Conservation (phyloP, 2,329 filamentous ascomycete genomes). For the Parasarocladium wereldwijsianum region DNA sequence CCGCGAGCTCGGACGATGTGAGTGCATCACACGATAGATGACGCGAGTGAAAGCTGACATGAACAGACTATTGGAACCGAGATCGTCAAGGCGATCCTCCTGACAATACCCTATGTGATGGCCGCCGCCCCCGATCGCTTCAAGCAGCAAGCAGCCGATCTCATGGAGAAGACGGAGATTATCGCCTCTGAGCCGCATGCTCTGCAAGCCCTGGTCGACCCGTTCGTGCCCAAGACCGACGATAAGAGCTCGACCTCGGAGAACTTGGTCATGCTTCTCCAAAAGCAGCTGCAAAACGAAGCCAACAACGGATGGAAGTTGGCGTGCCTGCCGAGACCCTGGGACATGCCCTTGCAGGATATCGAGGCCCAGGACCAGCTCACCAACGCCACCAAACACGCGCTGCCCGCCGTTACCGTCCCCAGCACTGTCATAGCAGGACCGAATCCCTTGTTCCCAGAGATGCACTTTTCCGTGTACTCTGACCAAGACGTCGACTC, state of each 20-base stretch:
- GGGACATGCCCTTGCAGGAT: conserved; percentile 47
- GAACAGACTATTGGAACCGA: conserved; percentile 57
- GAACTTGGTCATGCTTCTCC: conserved; percentile 59
- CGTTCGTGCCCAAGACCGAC: conserved; percentile 54
- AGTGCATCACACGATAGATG: conserved; percentile 19
- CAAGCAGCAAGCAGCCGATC: conserved; percentile 56
- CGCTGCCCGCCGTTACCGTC: conserved; percentile 60
- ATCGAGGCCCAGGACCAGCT: conserved; percentile 44
- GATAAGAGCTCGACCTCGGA: conserved; percentile 48
- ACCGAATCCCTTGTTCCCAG: conserved; percentile 67
- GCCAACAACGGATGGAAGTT: conserved; percentile 62
- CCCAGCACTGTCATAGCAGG: conserved; percentile 65
- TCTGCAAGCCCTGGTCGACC: conserved; percentile 74
- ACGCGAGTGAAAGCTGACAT: conserved; percentile 6
- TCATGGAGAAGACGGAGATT: conserved; percentile 90
- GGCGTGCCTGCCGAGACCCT: conserved; percentile 51
- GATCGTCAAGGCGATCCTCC: conserved; percentile 88
- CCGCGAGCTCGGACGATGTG: conserved; percentile 83
- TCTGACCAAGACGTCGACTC: conserved; percentile 75
- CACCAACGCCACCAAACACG: conserved; percentile 52
- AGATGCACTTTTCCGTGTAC: conserved; percentile 90
- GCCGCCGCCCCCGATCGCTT: conserved; percentile 55
- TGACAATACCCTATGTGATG: conserved; percentile 86
- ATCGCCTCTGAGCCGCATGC: conserved; percentile 81
- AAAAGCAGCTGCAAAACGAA: conserved; percentile 73